Percentiles rank a stretch among this genome's conserved stretches.
Evolutionary conservation across 495 filamentous ascomycete species (phyloP).

Genomic region (Penicillium alfredii): DNA sequence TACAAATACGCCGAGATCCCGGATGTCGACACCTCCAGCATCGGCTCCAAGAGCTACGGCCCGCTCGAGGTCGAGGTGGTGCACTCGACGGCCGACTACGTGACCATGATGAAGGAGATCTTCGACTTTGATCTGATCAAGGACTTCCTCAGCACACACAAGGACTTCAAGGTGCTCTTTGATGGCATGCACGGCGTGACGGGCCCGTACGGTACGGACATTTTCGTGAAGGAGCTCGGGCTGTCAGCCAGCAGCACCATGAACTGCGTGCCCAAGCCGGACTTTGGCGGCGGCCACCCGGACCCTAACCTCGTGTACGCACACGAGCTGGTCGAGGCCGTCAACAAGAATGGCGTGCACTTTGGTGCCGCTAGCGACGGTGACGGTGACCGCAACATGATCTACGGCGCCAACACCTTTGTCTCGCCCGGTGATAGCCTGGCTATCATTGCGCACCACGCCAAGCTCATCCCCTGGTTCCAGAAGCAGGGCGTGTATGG

Average conservation of each 20-base stretch:
- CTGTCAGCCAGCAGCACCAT: slow-evolving; percentile 71
- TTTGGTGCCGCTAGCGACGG: slow-evolving; percentile 96
- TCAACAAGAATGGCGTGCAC: slow-evolving; percentile 85
- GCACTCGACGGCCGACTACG: slow-evolving; percentile 85
- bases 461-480: slow-evolving; percentile 91
- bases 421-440: slow-evolving; percentile 95
- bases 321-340: slow-evolving; percentile 86
- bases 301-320: slow-evolving; percentile 99
- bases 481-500: slow-evolving; percentile 93
- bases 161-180: slow-evolving; percentile 94
- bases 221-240: slow-evolving; percentile 90
- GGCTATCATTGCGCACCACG: slow-evolving; percentile 96
- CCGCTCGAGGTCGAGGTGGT: slow-evolving; percentile 89
- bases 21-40: slow-evolving; percentile 72
- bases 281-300: slow-evolving; percentile 95
- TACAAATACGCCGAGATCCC: slow-evolving; percentile 90
- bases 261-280: slow-evolving; percentile 86
- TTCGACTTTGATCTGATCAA: slow-evolving; percentile 97
- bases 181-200: slow-evolving; percentile 93
- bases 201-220: slow-evolving; percentile 87
- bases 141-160: slow-evolving; percentile 75
- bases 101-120: slow-evolving; percentile 93
- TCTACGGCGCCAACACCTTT: slow-evolving; percentile 93
- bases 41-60: slow-evolving; percentile 81
- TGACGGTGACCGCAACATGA: slow-evolving; percentile 99